Conservation (phyloP, 1,284 basidiomycete species). For the Ceratobasidium sp. region DNA sequence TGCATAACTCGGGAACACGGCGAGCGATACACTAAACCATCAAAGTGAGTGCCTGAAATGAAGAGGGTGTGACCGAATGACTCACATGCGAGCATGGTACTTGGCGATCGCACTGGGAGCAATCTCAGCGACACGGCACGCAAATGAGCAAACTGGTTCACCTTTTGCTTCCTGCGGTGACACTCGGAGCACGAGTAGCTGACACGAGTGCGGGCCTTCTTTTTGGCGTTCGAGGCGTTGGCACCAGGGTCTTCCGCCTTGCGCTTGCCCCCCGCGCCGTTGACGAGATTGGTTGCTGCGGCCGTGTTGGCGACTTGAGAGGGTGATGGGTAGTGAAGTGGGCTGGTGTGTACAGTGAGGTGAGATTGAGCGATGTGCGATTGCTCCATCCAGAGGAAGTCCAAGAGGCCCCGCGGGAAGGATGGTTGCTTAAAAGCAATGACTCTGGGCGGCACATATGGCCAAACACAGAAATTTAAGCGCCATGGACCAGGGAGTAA, state of each 20-base stretch:
- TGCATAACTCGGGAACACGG: slow-evolving; percentile 85
- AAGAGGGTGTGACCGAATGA: slow-evolving; percentile 47
- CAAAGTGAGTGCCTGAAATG: slow-evolving; percentile 30
- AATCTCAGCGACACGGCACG: slow-evolving; percentile 50
- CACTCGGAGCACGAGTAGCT: slow-evolving; percentile 90
- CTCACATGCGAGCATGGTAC: slow-evolving; percentile 82
- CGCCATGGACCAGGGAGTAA: slow-evolving; percentile 18
- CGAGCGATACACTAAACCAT: slow-evolving; percentile 74
- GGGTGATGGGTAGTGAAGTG: slow-evolving; percentile 18
- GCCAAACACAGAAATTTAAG: slow-evolving; percentile 33
- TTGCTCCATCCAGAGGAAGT: slow-evolving; percentile 41
- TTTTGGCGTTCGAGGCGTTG: slow-evolving; percentile 60
- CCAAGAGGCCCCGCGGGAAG: slow-evolving; percentile 11
- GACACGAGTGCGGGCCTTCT: slow-evolving; percentile 72
- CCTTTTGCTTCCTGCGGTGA: slow-evolving; percentile 86
- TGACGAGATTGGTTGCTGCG: slow-evolving; percentile 33
- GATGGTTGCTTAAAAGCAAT: slow-evolving; percentile 17
- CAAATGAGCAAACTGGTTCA: slow-evolving; percentile 51
- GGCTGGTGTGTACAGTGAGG: slow-evolving; percentile 16
- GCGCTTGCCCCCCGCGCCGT: slow-evolving; percentile 28
- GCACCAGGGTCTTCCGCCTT: slow-evolving; percentile 42
- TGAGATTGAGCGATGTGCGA: slow-evolving; percentile 1
- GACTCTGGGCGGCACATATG: slow-evolving; percentile 2
- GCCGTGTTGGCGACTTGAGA: slow-evolving; percentile 43
- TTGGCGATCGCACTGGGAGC: slow-evolving; percentile 78